Percentiles rank a stretch among this genome's conserved stretches.
phyloP scores from a whole-genome alignment of 306 rosid species.

The Quercus wislizeni region DNA sequence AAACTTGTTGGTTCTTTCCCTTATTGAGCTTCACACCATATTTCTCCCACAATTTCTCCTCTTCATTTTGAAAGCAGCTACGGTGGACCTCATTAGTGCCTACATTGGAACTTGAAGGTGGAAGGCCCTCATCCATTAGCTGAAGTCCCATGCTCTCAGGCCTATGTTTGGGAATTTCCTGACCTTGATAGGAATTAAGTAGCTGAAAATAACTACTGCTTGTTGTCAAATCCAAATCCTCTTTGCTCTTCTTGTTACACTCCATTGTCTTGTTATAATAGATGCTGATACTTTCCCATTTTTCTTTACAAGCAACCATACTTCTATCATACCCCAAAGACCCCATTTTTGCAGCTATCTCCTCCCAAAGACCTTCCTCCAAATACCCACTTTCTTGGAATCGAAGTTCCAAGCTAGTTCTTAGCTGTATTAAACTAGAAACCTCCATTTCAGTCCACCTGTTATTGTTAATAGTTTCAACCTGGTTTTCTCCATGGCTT shows the following conservation, averaged over 20 bases:
- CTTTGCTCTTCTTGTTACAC: constrained; percentile 7
- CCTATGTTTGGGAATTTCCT: constrained; percentile 17
- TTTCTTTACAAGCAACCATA: constrained; percentile 37
- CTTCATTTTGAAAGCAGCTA: constrained; percentile 23
- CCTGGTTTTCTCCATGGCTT: constrained; percentile 16
- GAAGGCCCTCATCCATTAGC: constrained; percentile 45
- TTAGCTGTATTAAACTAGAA: constrained; percentile 39
- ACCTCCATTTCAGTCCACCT: constrained; percentile 47
- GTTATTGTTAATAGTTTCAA: constrained; percentile 20
- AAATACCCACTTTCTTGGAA: constrained; percentile 34
- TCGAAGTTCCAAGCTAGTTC: constrained; percentile 32
- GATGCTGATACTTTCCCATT: constrained; percentile 43
- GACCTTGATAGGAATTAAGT: neutral
- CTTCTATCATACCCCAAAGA: constrained; percentile 43
- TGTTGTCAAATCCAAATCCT: constrained; percentile 7
- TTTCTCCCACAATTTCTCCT: constrained; percentile 38
- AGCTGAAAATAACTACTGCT: neutral
- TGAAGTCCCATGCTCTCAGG: constrained; percentile 55
- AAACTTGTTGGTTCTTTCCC: constrained; percentile 12
- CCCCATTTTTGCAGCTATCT: constrained; percentile 36
- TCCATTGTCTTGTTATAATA: constrained; percentile 34
- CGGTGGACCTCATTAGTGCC: constrained; percentile 15
- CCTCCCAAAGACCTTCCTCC: constrained; percentile 36
- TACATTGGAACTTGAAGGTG: constrained; percentile 32
- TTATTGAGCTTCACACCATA: constrained; percentile 24